phyloP scores from a whole-genome alignment of 352 stramenopile genomes.

The Phytophthora agathidicida region DNA sequence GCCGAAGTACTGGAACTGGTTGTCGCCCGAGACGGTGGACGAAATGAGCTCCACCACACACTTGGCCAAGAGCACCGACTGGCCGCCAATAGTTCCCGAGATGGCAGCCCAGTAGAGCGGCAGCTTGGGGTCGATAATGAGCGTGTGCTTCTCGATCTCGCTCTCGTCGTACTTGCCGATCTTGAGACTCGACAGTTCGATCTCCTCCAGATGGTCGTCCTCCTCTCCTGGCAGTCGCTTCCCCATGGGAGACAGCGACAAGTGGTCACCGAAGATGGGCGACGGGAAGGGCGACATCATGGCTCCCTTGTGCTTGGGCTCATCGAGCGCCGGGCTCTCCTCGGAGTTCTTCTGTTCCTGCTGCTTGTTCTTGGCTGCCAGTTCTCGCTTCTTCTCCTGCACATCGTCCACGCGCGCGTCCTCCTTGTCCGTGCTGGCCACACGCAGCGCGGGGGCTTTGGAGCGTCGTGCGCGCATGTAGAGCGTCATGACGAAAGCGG shows the following conservation, averaged over 20 bases:
- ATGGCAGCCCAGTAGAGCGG: constrained; percentile 89
- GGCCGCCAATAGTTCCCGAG: constrained; percentile 81
- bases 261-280: constrained; percentile 61
- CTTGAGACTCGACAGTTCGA: constrained; percentile 57
- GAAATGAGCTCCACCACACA: constrained; percentile 88
- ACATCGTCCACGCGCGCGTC: constrained; percentile 52
- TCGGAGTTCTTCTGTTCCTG: constrained; percentile 29
- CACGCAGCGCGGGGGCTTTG: constrained; percentile 78
- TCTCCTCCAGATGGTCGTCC: constrained; percentile 64
- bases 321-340: constrained; percentile 37
- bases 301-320: constrained; percentile 37
- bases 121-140: constrained; percentile 87
- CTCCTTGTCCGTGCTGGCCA: constrained; percentile 63
- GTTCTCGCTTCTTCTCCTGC: constrained; percentile 59
- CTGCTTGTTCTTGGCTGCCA: constrained; percentile 37
- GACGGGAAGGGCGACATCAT: constrained; percentile 87
- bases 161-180: constrained; percentile 65
- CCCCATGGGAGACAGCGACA: constrained; percentile 47
- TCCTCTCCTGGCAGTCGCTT: constrained; percentile 50
- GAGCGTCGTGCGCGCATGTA: constrained; percentile 83
- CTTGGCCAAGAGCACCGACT: constrained; percentile 86
- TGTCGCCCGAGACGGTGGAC: constrained; percentile 79
- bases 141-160: constrained; percentile 84
- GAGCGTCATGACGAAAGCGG: constrained; percentile 82
- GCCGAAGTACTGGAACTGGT: constrained; percentile 87